Conservation (phyloP, 2,329 filamentous ascomycete species). For the Pestalotiopsis sp. region DNA sequence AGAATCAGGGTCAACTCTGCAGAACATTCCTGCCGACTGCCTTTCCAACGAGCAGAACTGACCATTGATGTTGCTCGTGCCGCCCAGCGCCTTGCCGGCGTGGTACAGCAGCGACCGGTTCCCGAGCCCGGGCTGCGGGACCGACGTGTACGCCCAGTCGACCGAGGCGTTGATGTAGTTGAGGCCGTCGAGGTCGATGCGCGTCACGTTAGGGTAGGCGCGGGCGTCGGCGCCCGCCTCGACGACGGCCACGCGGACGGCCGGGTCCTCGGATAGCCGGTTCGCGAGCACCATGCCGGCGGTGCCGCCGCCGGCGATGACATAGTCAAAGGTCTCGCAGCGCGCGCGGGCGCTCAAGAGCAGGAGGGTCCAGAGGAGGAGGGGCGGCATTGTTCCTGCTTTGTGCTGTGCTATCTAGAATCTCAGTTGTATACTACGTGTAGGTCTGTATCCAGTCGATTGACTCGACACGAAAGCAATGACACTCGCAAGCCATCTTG, state of each 20-base stretch:
- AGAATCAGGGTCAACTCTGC: background rate
- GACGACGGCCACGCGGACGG: background rate
- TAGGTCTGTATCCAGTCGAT: too few relatives aligned
- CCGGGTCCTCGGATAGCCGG: constrained; percentile 6
- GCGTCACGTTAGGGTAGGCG: constrained; percentile 3
- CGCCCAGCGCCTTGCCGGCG: constrained; percentile 39
- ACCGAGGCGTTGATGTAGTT: background rate
- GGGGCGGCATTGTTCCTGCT: background rate
- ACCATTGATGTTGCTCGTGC: constrained; percentile 42
- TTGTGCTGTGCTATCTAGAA: background rate
- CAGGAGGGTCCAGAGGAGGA: background rate
- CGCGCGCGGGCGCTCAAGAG: background rate
- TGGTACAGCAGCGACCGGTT: constrained; percentile 34
- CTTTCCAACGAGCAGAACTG: background rate
- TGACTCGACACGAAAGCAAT: too few relatives aligned
- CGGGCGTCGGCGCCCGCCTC: constrained; percentile 3
- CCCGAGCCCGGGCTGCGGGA: constrained; percentile 28
- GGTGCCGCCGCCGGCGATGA: constrained; percentile 8
- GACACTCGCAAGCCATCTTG: too few relatives aligned
- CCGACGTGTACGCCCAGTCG: constrained; percentile 1
- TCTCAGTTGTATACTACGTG: too few relatives aligned
- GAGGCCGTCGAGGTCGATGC: background rate
- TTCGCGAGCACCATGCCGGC: constrained; percentile 6
- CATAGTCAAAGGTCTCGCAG: constrained; percentile 7
- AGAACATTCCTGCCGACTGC: background rate